phyloP scores from a whole-genome alignment of 495 filamentous ascomycete species.

The Hypoxylon trugodes region DNA sequence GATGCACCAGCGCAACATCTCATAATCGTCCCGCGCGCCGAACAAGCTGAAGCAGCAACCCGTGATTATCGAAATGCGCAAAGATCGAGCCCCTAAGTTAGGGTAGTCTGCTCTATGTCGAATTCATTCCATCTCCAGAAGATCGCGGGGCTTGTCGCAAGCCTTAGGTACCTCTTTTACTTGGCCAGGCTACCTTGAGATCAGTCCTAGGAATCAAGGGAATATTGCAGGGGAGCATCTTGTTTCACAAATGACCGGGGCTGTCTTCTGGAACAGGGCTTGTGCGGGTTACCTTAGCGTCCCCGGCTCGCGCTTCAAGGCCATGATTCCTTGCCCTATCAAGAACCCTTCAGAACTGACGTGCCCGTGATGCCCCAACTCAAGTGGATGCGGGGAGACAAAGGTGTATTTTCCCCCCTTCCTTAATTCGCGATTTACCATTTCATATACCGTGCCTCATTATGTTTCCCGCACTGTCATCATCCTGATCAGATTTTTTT shows the following conservation, averaged over 20 bases:
- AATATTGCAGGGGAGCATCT: conserved; percentile 45
- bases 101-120: conserved; percentile 15
- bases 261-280: conserved; percentile 42
- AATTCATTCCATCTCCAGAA: conserved; percentile 34
- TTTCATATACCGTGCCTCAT: conserved; percentile 28
- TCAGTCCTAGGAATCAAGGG: conserved; percentile 42
- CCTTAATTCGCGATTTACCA: conserved; percentile 29
- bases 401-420: conserved; percentile 28
- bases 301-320: conserved; percentile 29
- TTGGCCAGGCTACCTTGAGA: conserved; percentile 32
- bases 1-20: conserved; percentile 9
- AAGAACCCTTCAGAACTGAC: conserved; percentile 36
- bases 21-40: conserved; percentile 7
- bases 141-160: conserved; percentile 37
- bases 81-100: conserved; percentile 27
- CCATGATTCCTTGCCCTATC: conserved; percentile 31
- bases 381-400: conserved; percentile 42
- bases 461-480: conserved; percentile 31
- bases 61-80: conserved; percentile 12
- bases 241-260: conserved; percentile 45
- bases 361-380: conserved; percentile 36
- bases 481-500: conserved; percentile 26
- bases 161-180: too few relatives aligned
- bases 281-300: conserved; percentile 42
- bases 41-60: neutral